Conservation (phyloP, 1,139 yeast species). For the Debaryomyces subglobosus region DNA sequence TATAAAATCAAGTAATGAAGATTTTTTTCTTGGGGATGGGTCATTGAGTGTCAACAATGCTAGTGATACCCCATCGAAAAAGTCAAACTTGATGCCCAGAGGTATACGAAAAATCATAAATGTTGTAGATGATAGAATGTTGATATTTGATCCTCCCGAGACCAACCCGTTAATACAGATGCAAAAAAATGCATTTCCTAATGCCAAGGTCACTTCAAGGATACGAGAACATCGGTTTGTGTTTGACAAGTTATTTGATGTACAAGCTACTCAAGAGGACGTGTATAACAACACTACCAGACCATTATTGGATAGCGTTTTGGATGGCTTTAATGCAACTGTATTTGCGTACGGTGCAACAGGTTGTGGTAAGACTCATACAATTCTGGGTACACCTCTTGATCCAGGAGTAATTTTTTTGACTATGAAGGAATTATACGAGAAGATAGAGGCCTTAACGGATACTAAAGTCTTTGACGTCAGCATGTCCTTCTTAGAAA, state of each 20-base stretch:
- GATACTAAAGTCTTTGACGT: conserved; percentile 65
- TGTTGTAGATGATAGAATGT: conserved; percentile 86
- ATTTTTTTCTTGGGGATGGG: conserved; percentile 61
- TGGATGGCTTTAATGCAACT: conserved; percentile 88
- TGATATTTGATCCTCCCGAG: conserved; percentile 87
- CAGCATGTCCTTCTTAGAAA: conserved; percentile 76
- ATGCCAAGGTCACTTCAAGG: conserved; percentile 42
- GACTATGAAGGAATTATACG: conserved; percentile 77
- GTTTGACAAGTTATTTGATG: conserved; percentile 79
- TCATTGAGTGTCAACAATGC: conserved; percentile 33
- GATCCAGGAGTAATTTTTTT: conserved; percentile 81
- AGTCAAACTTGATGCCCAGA: conserved; percentile 31
- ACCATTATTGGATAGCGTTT: conserved; percentile 71
- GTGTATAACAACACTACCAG: conserved; percentile 69
- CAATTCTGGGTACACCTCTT: conserved; percentile 75
- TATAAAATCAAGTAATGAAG: conserved; percentile 35
- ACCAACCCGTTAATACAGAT: conserved; percentile 65
- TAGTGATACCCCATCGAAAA: conserved; percentile 17
- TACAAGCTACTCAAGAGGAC: conserved; percentile 60
- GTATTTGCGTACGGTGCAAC: conserved; percentile 98
- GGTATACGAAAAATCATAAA: conserved; percentile 75
- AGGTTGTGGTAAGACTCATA: conserved; percentile 97
- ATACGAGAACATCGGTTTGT: conserved; percentile 79
- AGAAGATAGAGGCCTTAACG: conserved; percentile 53
- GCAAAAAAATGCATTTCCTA: conserved; percentile 61